Conservation (phyloP, 805 yeast species). For the Yarrowia sp. region DNA sequence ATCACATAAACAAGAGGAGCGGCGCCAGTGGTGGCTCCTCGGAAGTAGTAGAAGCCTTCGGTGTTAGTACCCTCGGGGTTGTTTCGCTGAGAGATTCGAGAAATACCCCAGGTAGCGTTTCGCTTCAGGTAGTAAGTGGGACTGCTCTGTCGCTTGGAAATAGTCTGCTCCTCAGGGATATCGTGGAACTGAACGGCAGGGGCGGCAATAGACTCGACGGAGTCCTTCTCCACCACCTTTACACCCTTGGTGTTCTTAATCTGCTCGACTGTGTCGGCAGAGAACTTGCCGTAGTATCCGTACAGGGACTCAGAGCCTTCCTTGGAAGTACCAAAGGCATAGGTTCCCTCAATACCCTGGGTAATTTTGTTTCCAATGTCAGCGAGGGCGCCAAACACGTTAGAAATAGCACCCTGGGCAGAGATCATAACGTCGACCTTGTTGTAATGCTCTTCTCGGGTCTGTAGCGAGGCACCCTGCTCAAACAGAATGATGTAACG, state of each 20-base stretch:
- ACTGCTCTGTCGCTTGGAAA: neutral
- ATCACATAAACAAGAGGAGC: conserved; percentile 66
- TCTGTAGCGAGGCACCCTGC: conserved; percentile 21
- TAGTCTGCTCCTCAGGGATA: conserved; percentile 39
- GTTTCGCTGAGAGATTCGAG: conserved; percentile 82
- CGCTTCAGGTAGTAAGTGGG: conserved; percentile 47
- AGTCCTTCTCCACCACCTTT: conserved; percentile 65
- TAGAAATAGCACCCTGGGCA: neutral
- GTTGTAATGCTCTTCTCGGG: conserved; percentile 23
- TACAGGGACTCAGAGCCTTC: conserved; percentile 36
- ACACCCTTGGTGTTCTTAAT: conserved; percentile 53
- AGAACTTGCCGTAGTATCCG: conserved; percentile 49
- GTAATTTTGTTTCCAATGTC: conserved; percentile 9
- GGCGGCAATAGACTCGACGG: conserved; percentile 46
- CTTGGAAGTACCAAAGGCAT: conserved; percentile 24
- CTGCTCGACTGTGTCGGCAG: conserved; percentile 44
- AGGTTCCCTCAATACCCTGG: conserved; percentile 28
- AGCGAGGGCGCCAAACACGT: neutral
- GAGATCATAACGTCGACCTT: conserved; percentile 10
- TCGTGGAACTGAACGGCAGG: conserved; percentile 47
- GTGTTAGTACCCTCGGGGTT: conserved; percentile 26
- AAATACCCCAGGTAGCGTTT: conserved; percentile 93
- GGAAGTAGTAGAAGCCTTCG: conserved; percentile 11
- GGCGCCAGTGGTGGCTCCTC: conserved; percentile 31
- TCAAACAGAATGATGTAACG: conserved; percentile 25